Evolutionary conservation across 257 asterid species (phyloP), one percentile per base, ranked within the genome.

Genomic region (Rauvolfia tetraphylla): DNA sequence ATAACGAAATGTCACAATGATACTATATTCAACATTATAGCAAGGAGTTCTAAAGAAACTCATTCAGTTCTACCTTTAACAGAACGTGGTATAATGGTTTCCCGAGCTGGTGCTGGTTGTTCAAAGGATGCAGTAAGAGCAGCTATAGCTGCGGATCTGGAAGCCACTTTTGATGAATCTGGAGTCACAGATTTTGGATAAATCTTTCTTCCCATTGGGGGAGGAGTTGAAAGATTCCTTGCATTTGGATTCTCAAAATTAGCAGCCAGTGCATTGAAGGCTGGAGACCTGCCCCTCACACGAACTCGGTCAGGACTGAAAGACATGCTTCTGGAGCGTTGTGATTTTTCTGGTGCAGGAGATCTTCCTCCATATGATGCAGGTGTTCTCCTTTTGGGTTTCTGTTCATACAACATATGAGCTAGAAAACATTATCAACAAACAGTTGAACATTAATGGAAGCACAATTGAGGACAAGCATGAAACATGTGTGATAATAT

Each of bases 281-380:
- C 97, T 1, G 99, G 99, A 83, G 99, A 96, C 76, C 97, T 86
- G 75, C 99, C 99, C 83, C 99, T 84, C 38, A 91, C 97, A 78
- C 99, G 99, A 84, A 89, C 99, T 87, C 97, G 85, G 53, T 96
- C 99, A 5, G 98, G 98, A 84, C 97, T 93, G 87, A 88, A 92
- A 49, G 99, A 96, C 95, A 96, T 85, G 86, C 98, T 96, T 89
- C 99, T 85, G 46, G 98, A 89, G 46, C 99, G 96, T 72, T 91
- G 90, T n/a, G 99, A 81, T 82, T 93, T 91, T 42, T 90, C 98
- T 6, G 95, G 96, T 59, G 87, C 91, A 48, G 95, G 86, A 72
- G 99, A 89, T 78, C 99, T 86, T 75, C 99, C 97, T 11, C 89
- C 88, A 66, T 90, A 82, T 20, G 96, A 87, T 69, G 77, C 88